A percentile compares a stretch with the other conserved stretches of the same genome.
Conservation (phyloP, 805 yeast species). For the Lipomyces lipofer region DNA sequence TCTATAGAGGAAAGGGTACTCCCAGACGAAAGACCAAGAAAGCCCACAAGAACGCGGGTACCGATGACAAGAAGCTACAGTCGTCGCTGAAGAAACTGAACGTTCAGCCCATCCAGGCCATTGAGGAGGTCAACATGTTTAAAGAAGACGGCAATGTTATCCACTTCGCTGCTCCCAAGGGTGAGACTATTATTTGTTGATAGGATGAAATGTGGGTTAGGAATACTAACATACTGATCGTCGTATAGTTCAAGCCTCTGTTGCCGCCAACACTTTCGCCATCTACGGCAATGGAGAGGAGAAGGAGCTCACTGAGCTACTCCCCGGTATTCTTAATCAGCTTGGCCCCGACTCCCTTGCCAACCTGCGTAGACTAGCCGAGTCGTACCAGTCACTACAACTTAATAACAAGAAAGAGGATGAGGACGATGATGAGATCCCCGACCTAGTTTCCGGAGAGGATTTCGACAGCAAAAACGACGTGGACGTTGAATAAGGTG, state of each 20-base stretch:
- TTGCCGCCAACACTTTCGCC: constrained; percentile 86
- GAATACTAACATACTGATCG: not conserved
- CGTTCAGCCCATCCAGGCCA: constrained; percentile 83
- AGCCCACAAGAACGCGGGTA: constrained; percentile 56
- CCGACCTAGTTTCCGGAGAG: constrained; percentile 56
- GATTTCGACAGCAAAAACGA: constrained; percentile 29
- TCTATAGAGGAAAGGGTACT: constrained; percentile 52
- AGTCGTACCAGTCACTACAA: constrained; percentile 62
- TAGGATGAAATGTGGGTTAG: not conserved
- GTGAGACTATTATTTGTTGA: constrained; percentile 14
- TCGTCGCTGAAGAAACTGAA: constrained; percentile 84
- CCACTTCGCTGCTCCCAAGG: constrained; percentile 91
- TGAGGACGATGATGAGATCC: constrained; percentile 55
- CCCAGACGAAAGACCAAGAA: constrained; percentile 93
- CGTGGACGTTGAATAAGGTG: constrained; percentile 21
- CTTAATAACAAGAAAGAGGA: constrained; percentile 48
- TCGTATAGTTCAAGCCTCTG: constrained; percentile 79
- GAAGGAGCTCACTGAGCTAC: constrained; percentile 85
- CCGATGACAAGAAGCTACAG: constrained; percentile 89
- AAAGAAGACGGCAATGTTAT: constrained; percentile 93
- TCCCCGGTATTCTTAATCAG: constrained; percentile 93
- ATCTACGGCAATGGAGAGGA: constrained; percentile 94
- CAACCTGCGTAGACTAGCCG: constrained; percentile 84
- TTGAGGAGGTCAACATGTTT: constrained; percentile 98
- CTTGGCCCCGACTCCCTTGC: constrained; percentile 94